These are phyloP conservation scores for Tolypocladium ovalisporum DNA, from an alignment of 2,329 filamentous ascomycete species.

Conservation along the genomic window DNA sequence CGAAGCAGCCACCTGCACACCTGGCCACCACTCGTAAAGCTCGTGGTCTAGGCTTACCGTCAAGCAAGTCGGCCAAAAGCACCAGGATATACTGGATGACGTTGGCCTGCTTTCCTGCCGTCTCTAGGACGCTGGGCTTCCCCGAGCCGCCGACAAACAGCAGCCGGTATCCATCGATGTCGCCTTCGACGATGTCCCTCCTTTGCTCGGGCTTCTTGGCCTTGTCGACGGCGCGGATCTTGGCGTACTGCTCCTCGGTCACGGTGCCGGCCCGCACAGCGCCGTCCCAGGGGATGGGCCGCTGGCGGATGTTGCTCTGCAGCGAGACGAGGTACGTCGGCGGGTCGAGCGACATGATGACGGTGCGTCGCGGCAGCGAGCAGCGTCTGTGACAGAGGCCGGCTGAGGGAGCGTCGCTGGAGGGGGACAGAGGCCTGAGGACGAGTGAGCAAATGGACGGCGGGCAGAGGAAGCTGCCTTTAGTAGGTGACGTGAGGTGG, in stretches of 20 bases:
- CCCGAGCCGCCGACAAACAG: conserved; percentile 72
- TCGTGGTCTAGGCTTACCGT: conserved; percentile 44
- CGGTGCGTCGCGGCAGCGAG: conserved; percentile 2
- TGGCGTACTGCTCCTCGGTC: conserved; percentile 85
- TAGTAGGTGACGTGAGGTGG: neutral
- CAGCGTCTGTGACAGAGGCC: neutral
- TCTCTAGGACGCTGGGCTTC: conserved; percentile 64
- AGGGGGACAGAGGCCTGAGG: neutral
- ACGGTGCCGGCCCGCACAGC: conserved; percentile 88
- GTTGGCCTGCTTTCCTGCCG: conserved; percentile 74
- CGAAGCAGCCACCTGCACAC: neutral
- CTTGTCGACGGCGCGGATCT: conserved; percentile 95
- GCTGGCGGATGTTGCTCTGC: conserved; percentile 92
- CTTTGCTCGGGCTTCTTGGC: conserved; percentile 78
- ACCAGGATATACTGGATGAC: conserved; percentile 94
- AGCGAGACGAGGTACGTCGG: conserved; percentile 76
- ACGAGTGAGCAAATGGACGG: neutral
- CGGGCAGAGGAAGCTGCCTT: neutral
- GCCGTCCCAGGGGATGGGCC: conserved; percentile 96
- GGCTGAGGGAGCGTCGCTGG: neutral
- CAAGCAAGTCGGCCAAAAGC: conserved; percentile 74
- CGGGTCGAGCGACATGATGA: conserved; percentile 76
- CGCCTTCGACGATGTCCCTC: conserved; percentile 67
- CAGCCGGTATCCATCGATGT: conserved; percentile 68
- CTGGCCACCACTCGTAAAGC: neutral